Percentiles rank a stretch among this genome's conserved stretches.
These are phyloP conservation scores for Ploettnerulaceae sp. DNA, from an alignment of 2,329 filamentous ascomycete species.

Conservation along the genomic window DNA sequence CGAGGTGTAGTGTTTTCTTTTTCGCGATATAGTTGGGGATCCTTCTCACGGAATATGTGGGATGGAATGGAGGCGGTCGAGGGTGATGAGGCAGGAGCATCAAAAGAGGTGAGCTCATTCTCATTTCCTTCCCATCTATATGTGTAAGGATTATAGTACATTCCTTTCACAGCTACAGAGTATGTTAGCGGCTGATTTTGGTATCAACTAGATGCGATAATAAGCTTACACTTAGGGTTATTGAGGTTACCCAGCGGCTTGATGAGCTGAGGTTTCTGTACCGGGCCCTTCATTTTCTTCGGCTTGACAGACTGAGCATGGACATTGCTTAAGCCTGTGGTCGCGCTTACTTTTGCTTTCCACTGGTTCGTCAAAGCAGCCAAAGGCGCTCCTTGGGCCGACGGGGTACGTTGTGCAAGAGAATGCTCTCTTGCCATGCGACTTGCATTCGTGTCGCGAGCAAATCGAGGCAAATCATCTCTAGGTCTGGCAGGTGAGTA, in stretches of 20 bases:
- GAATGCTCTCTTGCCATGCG: slow-evolving; percentile 59
- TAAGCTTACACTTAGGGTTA: slow-evolving; percentile 70
- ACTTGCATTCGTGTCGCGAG: slow-evolving; percentile 61
- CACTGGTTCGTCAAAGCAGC: slow-evolving; percentile 42
- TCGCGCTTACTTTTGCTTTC: slow-evolving; percentile 34
- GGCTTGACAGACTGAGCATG: slow-evolving; percentile 45
- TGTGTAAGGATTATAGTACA: slow-evolving; percentile 87
- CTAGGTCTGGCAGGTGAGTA: slow-evolving; percentile 38
- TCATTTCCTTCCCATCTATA: slow-evolving; percentile 97
- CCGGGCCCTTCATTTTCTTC: slow-evolving; percentile 51
- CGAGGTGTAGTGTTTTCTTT: slow-evolving; percentile 57
- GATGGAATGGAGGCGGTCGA: slow-evolving; percentile 44
- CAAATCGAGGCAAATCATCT: slow-evolving; percentile 56
- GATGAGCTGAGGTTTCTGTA: slow-evolving; percentile 81
- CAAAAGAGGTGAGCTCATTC: slow-evolving; percentile 74
- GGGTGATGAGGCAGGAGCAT: slow-evolving; percentile 53
- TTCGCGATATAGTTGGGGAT: slow-evolving; percentile 45
- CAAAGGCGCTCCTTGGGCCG: slow-evolving; percentile 43
- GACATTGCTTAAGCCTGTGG: slow-evolving; percentile 41
- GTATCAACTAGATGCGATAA: neutral
- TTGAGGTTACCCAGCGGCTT: slow-evolving; percentile 73
- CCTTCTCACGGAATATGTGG: slow-evolving; percentile 47
- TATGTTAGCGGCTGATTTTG: slow-evolving; percentile 30
- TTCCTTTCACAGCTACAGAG: slow-evolving; percentile 74
- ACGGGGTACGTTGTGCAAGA: slow-evolving; percentile 54